These are phyloP conservation scores for Dentipellis sp. DNA, from an alignment of 768 basidiomycete species.

Conservation along the genomic window DNA sequence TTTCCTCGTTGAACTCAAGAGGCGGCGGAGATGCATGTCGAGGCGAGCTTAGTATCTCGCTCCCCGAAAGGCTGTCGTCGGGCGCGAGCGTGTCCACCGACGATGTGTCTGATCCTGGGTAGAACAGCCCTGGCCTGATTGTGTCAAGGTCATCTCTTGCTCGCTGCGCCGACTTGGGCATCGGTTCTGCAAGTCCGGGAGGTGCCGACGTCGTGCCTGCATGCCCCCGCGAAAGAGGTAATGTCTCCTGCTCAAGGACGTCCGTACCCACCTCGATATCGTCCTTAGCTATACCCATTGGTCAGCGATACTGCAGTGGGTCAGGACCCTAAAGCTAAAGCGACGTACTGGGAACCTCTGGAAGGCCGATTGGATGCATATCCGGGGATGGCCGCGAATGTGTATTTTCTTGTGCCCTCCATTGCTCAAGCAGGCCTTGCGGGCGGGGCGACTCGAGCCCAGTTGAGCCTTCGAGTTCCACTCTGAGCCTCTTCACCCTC, in stretches of 20 bases:
- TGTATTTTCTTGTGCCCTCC: slow-evolving; percentile 5
- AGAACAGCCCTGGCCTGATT: neutral
- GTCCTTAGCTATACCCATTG: neutral
- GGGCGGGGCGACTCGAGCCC: slow-evolving; percentile 24
- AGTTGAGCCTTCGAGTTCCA: slow-evolving; percentile 24
- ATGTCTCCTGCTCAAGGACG: no score
- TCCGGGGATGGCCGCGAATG: slow-evolving; percentile 18
- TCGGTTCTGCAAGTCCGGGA: no score
- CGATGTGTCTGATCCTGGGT: neutral
- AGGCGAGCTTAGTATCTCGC: neutral
- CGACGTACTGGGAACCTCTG: slow-evolving; percentile 13
- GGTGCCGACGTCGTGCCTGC: no score
- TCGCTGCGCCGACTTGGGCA: no score
- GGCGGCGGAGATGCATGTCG: slow-evolving; percentile 30
- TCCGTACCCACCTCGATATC: neutral
- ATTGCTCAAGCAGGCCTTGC: slow-evolving; percentile 15
- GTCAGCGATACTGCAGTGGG: no score
- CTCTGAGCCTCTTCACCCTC: slow-evolving; percentile 37
- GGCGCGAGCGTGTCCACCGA: slow-evolving; percentile 4
- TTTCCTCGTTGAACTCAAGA: slow-evolving; percentile 21
- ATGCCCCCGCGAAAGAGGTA: no score
- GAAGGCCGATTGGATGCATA: slow-evolving; percentile 17
- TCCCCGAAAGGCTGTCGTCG: neutral
- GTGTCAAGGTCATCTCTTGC: no score
- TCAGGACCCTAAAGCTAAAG: neutral